These are phyloP conservation scores for Eutrema heterophyllum DNA, from an alignment of 345 rosid genomes.

Conservation along the genomic window DNA sequence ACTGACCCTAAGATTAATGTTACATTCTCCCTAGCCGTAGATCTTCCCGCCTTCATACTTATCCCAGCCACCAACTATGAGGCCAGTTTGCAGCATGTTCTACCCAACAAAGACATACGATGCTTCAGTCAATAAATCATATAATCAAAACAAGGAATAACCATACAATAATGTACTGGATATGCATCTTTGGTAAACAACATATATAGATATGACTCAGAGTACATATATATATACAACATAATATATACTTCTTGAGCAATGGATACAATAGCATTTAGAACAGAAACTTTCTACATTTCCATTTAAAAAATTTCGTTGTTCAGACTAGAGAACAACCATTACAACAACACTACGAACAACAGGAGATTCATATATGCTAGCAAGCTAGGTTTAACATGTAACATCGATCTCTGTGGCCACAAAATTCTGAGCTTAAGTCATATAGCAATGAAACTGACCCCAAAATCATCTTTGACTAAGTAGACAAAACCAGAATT, in stretches of 20 bases:
- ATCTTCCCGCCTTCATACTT: conserved; percentile 95
- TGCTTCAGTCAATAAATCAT: neutral
- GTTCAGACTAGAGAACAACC: neutral
- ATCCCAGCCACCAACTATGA: conserved; percentile 99
- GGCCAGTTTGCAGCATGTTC: conserved; percentile 87
- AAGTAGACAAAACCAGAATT: too few relatives aligned
- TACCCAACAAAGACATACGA: conserved; percentile 32
- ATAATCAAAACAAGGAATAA: neutral
- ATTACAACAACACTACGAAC: neutral
- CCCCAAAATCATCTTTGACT: too few relatives aligned
- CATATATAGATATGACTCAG: neutral
- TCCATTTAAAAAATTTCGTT: neutral
- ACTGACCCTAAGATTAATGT: too few relatives aligned
- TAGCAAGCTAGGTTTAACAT: neutral
- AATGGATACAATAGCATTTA: neutral
- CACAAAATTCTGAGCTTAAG: neutral
- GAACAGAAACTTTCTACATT: neutral
- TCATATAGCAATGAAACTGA: neutral
- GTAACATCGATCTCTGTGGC: neutral
- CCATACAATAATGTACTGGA: neutral
- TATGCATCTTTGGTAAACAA: neutral
- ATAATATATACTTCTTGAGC: neutral
- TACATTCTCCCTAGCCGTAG: too few relatives aligned
- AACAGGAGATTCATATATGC: conserved; percentile 1
- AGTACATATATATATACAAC: neutral